These are phyloP conservation scores for Eimeria sp. DNA, from an alignment of 169 alveolate genomes.

Conservation along the genomic window DNA sequence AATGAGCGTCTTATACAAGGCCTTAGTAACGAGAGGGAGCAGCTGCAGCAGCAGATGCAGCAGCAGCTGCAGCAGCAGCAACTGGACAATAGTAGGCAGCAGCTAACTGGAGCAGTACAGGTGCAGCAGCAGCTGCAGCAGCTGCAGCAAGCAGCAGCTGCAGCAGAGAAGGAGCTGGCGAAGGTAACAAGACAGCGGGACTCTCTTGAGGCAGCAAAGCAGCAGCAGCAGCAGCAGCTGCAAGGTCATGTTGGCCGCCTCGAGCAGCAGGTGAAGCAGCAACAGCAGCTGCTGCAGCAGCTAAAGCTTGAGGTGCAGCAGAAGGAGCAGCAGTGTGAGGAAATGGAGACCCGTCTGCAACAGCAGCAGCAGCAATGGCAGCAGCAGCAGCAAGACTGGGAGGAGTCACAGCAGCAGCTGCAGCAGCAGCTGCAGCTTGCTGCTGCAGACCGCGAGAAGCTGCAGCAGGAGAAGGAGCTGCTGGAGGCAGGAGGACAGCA, in stretches of 20 bases:
- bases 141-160: constrained; percentile 62
- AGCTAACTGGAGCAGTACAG: constrained; percentile 40
- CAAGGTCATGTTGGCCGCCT: constrained; percentile 12
- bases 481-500: background rate
- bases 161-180: constrained; percentile 64
- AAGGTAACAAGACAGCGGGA: constrained; percentile 50
- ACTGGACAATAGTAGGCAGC: background rate
- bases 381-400: constrained; percentile 61
- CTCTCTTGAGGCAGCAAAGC: constrained; percentile 47
- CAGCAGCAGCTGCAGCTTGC: constrained; percentile 66
- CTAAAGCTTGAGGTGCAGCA: constrained; percentile 32
- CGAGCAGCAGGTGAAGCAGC: constrained; percentile 35
- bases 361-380: constrained; percentile 70
- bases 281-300: constrained; percentile 54
- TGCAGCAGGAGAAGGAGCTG: constrained; percentile 63
- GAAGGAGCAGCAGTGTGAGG: constrained; percentile 54
- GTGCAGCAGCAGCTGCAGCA: constrained; percentile 63
- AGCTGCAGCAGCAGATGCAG: constrained; percentile 38
- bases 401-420: constrained; percentile 61
- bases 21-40: background rate
- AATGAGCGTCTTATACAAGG: background rate
- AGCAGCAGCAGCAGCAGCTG: constrained; percentile 75
- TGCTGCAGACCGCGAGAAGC: constrained; percentile 30
- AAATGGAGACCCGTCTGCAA: background rate
- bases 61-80: constrained; percentile 62